Evolutionary conservation across 1,139 yeast genomes (phyloP).

Genomic region (Scheffersomyces illinoinensis): DNA sequence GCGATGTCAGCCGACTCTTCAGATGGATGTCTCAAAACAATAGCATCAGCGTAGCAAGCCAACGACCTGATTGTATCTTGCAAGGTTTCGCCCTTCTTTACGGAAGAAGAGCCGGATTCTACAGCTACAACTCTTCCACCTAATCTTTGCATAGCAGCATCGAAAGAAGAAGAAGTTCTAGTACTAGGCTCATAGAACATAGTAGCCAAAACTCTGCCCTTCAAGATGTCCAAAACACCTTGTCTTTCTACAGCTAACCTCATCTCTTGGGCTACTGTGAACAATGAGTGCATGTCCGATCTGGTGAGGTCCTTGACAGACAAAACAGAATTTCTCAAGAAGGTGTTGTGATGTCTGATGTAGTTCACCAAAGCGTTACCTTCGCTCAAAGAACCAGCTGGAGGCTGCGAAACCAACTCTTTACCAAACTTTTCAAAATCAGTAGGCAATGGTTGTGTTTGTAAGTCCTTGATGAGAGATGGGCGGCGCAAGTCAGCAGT

Average conservation of each 20-base stretch:
- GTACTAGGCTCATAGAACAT: constrained; percentile 99
- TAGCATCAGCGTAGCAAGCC: constrained; percentile 95
- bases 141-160: constrained; percentile 99
- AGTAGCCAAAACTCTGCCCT: constrained; percentile 90
- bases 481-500: constrained; percentile 43
- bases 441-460: constrained; percentile 32
- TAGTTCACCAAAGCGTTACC: constrained; percentile 75
- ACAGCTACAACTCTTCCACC: constrained; percentile 97
- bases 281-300: constrained; percentile 85
- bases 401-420: constrained; percentile 73
- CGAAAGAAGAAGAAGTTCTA: constrained; percentile 93
- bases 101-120: constrained; percentile 82
- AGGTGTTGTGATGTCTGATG: constrained; percentile 81
- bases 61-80: constrained; percentile 95
- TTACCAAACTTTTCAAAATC: constrained; percentile 64
- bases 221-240: constrained; percentile 87
- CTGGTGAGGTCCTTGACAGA: constrained; percentile 87
- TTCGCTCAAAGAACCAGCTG: constrained; percentile 64
- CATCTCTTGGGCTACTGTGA: constrained; percentile 98
- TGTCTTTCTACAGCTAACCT: constrained; percentile 95
- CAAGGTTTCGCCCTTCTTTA: constrained; percentile 96
- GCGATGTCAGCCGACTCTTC: constrained; percentile 93
- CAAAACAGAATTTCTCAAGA: constrained; percentile 81
- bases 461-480: constrained; percentile 34
- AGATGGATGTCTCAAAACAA: constrained; percentile 94